Evolutionary conservation across 2,329 filamentous ascomycete species (phyloP), one percentile per base, ranked within the genome.

Genomic region (Fusarium clavum): DNA sequence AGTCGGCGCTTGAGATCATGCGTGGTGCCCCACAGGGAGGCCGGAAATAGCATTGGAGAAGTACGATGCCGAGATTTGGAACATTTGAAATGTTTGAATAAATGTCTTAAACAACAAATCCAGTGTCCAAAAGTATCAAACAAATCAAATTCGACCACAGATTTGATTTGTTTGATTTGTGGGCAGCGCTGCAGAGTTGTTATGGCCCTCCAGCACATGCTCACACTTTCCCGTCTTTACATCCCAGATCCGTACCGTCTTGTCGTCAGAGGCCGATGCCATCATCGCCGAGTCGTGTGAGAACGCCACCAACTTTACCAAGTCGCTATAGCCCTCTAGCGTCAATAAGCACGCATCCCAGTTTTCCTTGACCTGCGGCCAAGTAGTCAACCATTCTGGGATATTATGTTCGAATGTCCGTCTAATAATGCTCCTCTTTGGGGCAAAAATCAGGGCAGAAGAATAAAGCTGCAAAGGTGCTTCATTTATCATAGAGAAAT

Each of bases 391-490:
- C n/a, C 72, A 77, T 3, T 25, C 12, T 3, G 64, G 61, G 20
- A 71, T 45, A 20, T 60, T 12, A 5, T 46, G 22, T 12, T 38
- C 11, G 43, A 75, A 76, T 38, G 30, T 40, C 8, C 16, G 12
- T 46, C 67, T 41, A 3, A 73, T 32, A 4, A 67, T 34, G 30
- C 76, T 76, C 2, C 53, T 62, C 20, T 53, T 24, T 6, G 75
- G 76, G 2, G 64, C 24, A 40, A 79, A 78, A 0, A 73, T 32
- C 5, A 79, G 24, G 0, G 68, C 68, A 0, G 76, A 77, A 2
- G 57, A 61, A 41, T 79, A 78, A 2, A 77, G 38, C 46, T 78
- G 76, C 8, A 78, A 71, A 6, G 77, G 76, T 2, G 61, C 32
- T 11, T 24, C 18, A 8, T 69, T 52, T 13, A 75, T 67, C 34